Conservation (phyloP, 306 rosid species). For the Cucurbita pepo region DNA sequence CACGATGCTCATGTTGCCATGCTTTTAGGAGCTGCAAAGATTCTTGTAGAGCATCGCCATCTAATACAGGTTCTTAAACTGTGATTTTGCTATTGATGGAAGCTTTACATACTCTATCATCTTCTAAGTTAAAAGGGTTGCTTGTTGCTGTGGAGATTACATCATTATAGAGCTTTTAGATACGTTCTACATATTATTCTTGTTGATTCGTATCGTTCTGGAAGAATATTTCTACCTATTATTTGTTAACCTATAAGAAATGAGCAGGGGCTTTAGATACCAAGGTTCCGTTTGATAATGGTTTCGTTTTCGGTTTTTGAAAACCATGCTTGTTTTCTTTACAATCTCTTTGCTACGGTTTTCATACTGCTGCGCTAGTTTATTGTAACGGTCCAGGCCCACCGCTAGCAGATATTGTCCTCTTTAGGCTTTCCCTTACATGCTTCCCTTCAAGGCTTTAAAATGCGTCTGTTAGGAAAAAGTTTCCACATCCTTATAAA, state of each 20-base stretch:
- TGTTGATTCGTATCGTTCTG: background rate
- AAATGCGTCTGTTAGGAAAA: no score
- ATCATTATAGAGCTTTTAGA: background rate
- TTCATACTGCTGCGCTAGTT: background rate
- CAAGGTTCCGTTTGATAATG: no score
- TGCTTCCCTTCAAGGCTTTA: no score
- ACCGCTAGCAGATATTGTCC: no score
- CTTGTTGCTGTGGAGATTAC: background rate
- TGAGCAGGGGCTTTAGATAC: no score
- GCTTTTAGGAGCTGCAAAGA: constrained; percentile 90
- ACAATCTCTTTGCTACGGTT: no score
- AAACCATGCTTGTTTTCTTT: no score
- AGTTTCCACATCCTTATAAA: no score
- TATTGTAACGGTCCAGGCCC: no score
- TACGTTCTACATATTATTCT: background rate
- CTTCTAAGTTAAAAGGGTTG: background rate
- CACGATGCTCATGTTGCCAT: constrained; percentile 90
- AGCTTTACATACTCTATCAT: background rate
- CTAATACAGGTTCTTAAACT: background rate
- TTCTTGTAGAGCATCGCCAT: constrained; percentile 33
- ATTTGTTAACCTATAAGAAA: background rate
- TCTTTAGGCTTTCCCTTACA: no score
- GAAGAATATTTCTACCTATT: background rate
- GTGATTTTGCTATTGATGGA: background rate
- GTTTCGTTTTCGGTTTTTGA: no score